These are phyloP conservation scores for Thelephora terrestris DNA, from an alignment of 1,284 basidiomycete genomes.

Conservation along the genomic window DNA sequence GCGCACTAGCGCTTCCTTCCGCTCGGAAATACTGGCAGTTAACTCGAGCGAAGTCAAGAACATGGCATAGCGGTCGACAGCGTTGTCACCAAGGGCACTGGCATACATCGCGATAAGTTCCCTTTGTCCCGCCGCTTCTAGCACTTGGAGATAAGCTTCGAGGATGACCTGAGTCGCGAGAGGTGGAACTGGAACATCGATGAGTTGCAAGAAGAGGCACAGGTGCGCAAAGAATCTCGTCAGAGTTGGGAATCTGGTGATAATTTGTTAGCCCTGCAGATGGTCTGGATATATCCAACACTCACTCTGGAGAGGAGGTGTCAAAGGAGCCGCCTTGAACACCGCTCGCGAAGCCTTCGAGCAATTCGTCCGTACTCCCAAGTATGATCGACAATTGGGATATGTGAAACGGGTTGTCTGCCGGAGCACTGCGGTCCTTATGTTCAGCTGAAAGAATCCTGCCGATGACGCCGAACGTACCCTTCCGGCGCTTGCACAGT, in stretches of 20 bases:
- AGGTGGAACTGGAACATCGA: constrained; percentile 66
- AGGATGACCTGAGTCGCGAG: constrained; percentile 75
- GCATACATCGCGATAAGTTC: constrained; percentile 92
- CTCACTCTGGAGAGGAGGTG: constrained; percentile 52
- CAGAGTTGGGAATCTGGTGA: constrained; percentile 50
- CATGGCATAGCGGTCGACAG: constrained; percentile 85
- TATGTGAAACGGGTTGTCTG: constrained; percentile 78
- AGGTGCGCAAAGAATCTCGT: constrained; percentile 92
- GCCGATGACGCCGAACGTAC: background rate
- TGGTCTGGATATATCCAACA: constrained; percentile 3
- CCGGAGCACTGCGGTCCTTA: constrained; percentile 37
- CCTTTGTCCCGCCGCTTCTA: constrained; percentile 78
- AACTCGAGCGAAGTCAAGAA: constrained; percentile 83
- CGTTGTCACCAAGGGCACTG: constrained; percentile 82
- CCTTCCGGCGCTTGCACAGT: constrained; percentile 22
- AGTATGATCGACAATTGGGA: constrained; percentile 84
- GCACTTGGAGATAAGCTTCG: constrained; percentile 81
- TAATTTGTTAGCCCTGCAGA: background rate
- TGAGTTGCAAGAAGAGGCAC: constrained; percentile 83
- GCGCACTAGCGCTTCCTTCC: constrained; percentile 64
- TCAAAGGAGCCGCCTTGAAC: constrained; percentile 42
- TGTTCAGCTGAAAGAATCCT: background rate
- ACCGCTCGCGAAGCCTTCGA: constrained; percentile 65
- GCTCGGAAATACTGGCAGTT: constrained; percentile 54
- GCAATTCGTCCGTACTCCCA: constrained; percentile 54